Evolutionary conservation across 2,329 filamentous ascomycete species (phyloP).

Genomic region (Clarireedia homoeocarpa): DNA sequence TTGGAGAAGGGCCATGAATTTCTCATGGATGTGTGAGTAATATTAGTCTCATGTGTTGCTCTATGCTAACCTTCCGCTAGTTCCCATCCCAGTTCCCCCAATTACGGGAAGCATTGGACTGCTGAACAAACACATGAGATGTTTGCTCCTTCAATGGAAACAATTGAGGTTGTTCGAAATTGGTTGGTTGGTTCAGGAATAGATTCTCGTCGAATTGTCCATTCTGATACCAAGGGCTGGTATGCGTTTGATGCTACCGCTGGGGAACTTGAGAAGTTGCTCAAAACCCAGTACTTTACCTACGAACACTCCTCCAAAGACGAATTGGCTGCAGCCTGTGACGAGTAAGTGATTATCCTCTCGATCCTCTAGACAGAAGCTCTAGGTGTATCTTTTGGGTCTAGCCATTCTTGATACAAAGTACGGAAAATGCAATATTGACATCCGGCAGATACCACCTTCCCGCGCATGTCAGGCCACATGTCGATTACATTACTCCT

Average conservation of each 20-base stretch:
- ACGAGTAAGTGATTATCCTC: slow-evolving; percentile 22
- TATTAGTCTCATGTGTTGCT: background rate
- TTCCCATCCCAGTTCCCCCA: slow-evolving; percentile 24
- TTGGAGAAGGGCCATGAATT: slow-evolving; percentile 35
- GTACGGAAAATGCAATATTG: background rate
- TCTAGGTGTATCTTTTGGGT: background rate
- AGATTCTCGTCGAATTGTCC: slow-evolving; percentile 25
- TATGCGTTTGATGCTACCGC: slow-evolving; percentile 30
- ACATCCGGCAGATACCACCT: slow-evolving; percentile 29
- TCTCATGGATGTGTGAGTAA: slow-evolving; percentile 32
- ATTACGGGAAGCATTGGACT: slow-evolving; percentile 32
- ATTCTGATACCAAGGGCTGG: slow-evolving; percentile 30
- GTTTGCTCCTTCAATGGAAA: slow-evolving; percentile 28
- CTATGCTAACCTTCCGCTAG: slow-evolving; percentile 10
- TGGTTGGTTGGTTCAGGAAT: slow-evolving; percentile 32
- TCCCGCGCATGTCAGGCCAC: slow-evolving; percentile 32
- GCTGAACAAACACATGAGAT: slow-evolving; percentile 27
- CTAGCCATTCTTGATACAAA: too few species aligned
- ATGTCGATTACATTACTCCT: slow-evolving; percentile 32
- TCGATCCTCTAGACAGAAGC: background rate
- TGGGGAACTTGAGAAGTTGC: slow-evolving; percentile 28
- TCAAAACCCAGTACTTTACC: slow-evolving; percentile 30
- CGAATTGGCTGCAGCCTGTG: slow-evolving; percentile 28
- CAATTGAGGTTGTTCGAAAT: slow-evolving; percentile 26
- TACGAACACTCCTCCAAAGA: slow-evolving; percentile 26